phyloP scores from a whole-genome alignment of 805 yeast genomes.

The Candida awuae region DNA sequence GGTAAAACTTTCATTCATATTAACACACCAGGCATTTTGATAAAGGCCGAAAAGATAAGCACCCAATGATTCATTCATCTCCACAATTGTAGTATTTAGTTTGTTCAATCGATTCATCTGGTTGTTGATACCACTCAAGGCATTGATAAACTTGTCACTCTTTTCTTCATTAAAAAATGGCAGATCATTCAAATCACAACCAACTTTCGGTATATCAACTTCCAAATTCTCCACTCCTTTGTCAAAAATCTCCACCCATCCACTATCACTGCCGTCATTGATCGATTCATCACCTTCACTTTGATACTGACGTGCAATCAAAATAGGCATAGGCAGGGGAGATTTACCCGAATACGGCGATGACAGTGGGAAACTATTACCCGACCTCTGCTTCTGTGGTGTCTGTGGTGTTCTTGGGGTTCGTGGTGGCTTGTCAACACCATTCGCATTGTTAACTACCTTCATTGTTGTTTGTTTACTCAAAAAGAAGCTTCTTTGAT shows the following conservation, averaged over 20 bases:
- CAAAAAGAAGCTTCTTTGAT: too few relatives aligned
- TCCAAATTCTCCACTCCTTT: not conserved
- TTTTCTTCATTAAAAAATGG: conserved; percentile 19
- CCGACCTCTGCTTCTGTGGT: not conserved
- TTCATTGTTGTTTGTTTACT: too few relatives aligned
- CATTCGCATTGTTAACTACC: too few relatives aligned
- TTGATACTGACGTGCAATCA: conserved; percentile 2
- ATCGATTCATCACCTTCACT: not conserved
- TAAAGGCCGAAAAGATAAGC: conserved; percentile 70
- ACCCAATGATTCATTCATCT: conserved; percentile 68
- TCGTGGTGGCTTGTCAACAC: conserved; percentile 1
- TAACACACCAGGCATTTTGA: conserved; percentile 84
- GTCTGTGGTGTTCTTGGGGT: conserved; percentile 3
- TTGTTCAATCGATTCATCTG: conserved; percentile 49
- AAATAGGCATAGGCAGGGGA: conserved; percentile 10
- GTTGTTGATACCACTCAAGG: conserved; percentile 34
- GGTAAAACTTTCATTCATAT: conserved; percentile 38
- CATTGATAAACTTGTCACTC: conserved; percentile 15
- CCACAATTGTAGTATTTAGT: conserved; percentile 53
- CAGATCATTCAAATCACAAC: conserved; percentile 11
- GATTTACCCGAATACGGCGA: conserved; percentile 14
- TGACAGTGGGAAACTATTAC: conserved; percentile 5
- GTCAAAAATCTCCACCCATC: conserved; percentile 5
- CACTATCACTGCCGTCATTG: not conserved
- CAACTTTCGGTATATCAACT: conserved; percentile 6